Conservation (phyloP, 129 eudicot species). For the Tanacetum coccineum region DNA sequence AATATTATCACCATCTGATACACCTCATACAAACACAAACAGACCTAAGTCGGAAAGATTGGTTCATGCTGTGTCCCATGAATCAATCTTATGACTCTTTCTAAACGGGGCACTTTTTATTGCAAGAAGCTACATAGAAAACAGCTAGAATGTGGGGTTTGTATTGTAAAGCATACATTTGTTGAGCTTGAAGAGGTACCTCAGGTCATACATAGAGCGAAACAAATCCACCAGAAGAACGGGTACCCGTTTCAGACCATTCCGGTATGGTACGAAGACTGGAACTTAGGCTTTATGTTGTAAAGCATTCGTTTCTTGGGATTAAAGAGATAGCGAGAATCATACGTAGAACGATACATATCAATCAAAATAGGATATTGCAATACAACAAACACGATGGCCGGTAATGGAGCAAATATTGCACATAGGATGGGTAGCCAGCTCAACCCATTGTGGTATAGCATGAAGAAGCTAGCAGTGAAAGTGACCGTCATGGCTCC, state of each 20-base stretch:
- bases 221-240: no score
- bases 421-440: conserved; percentile 3
- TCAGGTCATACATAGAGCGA: neutral
- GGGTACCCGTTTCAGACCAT: no score
- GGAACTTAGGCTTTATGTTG: no score
- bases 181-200: neutral
- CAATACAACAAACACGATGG: conserved; percentile 2
- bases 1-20: no score
- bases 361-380: conserved; percentile 13
- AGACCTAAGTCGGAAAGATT: no score
- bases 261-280: no score
- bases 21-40: no score
- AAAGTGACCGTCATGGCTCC: conserved; percentile 24
- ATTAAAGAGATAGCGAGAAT: conserved; percentile 12
- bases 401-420: neutral
- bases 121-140: neutral
- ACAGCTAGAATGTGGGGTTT: neutral
- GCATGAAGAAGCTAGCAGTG: conserved; percentile 20
- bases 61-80: no score
- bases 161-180: neutral
- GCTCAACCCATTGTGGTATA: conserved; percentile 5
- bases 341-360: conserved; percentile 15
- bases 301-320: conserved; percentile 17
- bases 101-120: neutral
- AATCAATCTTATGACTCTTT: no score